Conservation (phyloP, 352 stramenopile genomes). For the Elongisporangium undulatum region DNA sequence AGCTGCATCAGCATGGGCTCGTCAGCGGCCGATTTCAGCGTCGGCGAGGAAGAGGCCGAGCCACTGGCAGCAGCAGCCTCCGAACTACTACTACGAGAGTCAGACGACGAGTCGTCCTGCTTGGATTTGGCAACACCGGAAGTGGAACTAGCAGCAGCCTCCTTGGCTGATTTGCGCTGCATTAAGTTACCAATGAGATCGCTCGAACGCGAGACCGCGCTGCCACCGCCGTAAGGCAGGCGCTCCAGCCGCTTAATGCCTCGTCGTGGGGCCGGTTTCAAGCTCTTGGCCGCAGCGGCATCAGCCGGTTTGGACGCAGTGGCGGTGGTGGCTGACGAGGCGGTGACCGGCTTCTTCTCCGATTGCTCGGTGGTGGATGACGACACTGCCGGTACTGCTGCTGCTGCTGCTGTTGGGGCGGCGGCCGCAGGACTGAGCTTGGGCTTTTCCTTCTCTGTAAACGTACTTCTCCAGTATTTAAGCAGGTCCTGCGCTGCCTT, state of each 20-base stretch:
- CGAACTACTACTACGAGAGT: constrained; percentile 10
- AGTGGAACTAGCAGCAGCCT: constrained; percentile 26
- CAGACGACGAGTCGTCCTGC: constrained; percentile 29
- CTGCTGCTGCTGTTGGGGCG: background rate
- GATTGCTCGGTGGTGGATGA: background rate
- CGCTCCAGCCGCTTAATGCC: constrained; percentile 75
- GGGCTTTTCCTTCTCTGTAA: constrained; percentile 80
- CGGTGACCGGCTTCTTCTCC: background rate
- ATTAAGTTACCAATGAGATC: constrained; percentile 82
- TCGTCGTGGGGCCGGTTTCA: constrained; percentile 43
- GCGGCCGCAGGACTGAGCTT: constrained; percentile 5
- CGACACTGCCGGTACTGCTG: background rate
- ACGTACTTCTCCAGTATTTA: constrained; percentile 81
- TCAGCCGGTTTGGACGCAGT: constrained; percentile 14
- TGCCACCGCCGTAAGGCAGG: constrained; percentile 53
- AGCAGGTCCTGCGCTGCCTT: constrained; percentile 77
- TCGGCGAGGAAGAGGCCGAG: constrained; percentile 3
- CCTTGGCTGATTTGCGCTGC: constrained; percentile 78
- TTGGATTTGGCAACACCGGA: constrained; percentile 23
- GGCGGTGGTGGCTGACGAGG: constrained; percentile 5
- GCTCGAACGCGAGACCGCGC: constrained; percentile 60
- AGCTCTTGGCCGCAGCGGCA: constrained; percentile 26
- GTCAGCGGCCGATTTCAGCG: constrained; percentile 21
- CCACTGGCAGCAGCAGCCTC: constrained; percentile 17
- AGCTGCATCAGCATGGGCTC: constrained; percentile 44